A percentile compares a stretch with the other conserved stretches of the same genome.
Conservation (phyloP, 108 stramenopile genomes). For the Cyclotella sp. region DNA sequence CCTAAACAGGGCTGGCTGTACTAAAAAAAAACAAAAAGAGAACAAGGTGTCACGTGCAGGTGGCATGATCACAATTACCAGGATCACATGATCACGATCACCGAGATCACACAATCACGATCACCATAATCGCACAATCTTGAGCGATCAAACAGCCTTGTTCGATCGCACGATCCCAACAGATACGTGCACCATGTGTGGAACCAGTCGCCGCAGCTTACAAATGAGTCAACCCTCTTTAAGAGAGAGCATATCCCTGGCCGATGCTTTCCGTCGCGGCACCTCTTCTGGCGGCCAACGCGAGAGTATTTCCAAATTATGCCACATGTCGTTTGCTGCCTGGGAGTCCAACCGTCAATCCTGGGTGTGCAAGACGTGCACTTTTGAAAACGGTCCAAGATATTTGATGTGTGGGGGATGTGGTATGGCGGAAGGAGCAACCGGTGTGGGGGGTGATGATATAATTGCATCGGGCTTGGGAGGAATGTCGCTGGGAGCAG, state of each 20-base stretch:
- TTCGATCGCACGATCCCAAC: too few relatives aligned
- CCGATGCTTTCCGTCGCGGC: background rate
- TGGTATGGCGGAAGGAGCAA: slow-evolving; percentile 11
- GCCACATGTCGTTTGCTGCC: slow-evolving; percentile 11
- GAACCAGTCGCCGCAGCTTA: background rate
- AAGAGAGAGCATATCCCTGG: background rate
- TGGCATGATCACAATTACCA: too few relatives aligned
- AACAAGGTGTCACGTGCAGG: too few relatives aligned
- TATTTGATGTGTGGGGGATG: slow-evolving; percentile 7
- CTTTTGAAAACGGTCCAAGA: slow-evolving; percentile 3
- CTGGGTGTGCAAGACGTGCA: slow-evolving; percentile 8
- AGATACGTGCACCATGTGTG: background rate
- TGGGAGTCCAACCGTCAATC: slow-evolving; percentile 9
- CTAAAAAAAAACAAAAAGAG: too few relatives aligned
- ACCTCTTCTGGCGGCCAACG: background rate
- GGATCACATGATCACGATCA: too few relatives aligned
- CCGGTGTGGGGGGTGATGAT: background rate
- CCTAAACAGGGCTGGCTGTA: too few relatives aligned
- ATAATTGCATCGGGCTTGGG: background rate
- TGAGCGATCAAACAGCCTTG: too few relatives aligned
- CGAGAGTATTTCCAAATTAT: background rate
- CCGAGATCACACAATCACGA: too few relatives aligned
- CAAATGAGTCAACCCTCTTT: background rate
- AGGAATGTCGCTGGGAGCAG: background rate
- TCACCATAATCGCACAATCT: too few relatives aligned